Evolutionary conservation across 108 stramenopile species (phyloP).

Genomic region (Fragilaria radians): DNA sequence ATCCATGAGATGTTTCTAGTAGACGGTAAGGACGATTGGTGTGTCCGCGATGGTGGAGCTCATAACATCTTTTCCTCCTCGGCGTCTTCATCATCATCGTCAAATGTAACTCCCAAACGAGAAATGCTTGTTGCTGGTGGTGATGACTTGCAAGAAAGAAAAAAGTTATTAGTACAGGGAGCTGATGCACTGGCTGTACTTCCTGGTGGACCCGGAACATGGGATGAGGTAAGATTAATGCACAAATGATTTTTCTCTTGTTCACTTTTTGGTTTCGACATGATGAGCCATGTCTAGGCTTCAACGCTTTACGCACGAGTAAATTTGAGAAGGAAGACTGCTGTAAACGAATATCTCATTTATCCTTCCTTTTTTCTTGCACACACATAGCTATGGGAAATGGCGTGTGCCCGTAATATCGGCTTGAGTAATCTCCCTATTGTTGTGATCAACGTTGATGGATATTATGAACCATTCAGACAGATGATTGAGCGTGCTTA

Average conservation of each 20-base stretch:
- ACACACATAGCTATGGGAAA: conserved; percentile 72
- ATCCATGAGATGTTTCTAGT: conserved; percentile 91
- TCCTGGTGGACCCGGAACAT: conserved; percentile 94
- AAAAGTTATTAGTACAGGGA: conserved; percentile 67
- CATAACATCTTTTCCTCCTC: conserved; percentile 35
- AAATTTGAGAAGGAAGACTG: no score
- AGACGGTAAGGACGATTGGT: conserved; percentile 70
- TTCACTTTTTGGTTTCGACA: conserved; percentile 5
- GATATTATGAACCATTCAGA: conserved; percentile 74
- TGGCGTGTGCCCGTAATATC: conserved; percentile 82
- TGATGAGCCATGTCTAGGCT: no score
- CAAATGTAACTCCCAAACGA: conserved; percentile 24
- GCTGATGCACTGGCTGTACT: conserved; percentile 83
- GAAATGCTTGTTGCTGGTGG: conserved; percentile 75
- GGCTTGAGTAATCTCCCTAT: conserved; percentile 66
- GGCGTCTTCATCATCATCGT: conserved; percentile 3
- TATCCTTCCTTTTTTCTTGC: conserved; percentile 5
- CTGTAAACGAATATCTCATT: neutral
- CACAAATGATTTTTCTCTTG: conserved; percentile 1
- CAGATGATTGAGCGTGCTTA: conserved; percentile 62
- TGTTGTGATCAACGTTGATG: conserved; percentile 81
- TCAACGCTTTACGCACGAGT: no score
- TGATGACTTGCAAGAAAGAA: conserved; percentile 81
- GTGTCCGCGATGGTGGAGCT: conserved; percentile 31
- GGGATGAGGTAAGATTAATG: conserved; percentile 82